A percentile compares a stretch with the other conserved stretches of the same genome.
Evolutionary conservation across 192 early-diverging fungal genomes (phyloP).

Genomic region (Helicostylum pulchrum): DNA sequence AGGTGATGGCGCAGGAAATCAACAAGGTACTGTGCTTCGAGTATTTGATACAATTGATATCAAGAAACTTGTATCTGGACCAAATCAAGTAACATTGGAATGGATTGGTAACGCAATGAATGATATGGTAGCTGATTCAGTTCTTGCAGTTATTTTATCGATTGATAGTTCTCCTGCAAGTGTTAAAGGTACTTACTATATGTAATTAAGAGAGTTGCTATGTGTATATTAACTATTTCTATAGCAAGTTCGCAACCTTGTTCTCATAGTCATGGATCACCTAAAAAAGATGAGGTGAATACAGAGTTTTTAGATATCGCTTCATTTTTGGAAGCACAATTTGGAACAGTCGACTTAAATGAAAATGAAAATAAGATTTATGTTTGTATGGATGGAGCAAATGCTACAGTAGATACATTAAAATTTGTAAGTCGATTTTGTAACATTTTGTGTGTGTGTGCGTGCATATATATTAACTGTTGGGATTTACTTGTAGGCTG

Average conservation of each 20-base stretch:
- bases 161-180: slow-evolving; percentile 86
- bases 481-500: slow-evolving; percentile 8
- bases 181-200: slow-evolving; percentile 59
- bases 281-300: slow-evolving; percentile 12
- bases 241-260: slow-evolving; percentile 28
- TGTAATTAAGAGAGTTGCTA: background rate
- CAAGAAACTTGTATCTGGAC: slow-evolving; percentile 48
- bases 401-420: slow-evolving; percentile 27
- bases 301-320: slow-evolving; percentile 24
- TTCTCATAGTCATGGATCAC: slow-evolving; percentile 16
- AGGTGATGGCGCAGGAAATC: slow-evolving; percentile 7
- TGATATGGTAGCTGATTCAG: slow-evolving; percentile 96
- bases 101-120: slow-evolving; percentile 91
- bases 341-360: slow-evolving; percentile 24
- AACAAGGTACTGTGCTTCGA: slow-evolving; percentile 37
- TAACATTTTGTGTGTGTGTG: background rate
- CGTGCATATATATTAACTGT: background rate
- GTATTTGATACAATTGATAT: slow-evolving; percentile 80
- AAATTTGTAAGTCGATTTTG: slow-evolving; percentile 25
- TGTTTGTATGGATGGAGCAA: slow-evolving; percentile 24
- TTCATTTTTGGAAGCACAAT: slow-evolving; percentile 29
- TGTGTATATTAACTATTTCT: background rate
- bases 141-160: slow-evolving; percentile 79
- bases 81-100: slow-evolving; percentile 72
- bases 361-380: slow-evolving; percentile 22